Evolutionary conservation across 78 protist species (phyloP).

Genomic region (Dictyostelium intermedium): DNA sequence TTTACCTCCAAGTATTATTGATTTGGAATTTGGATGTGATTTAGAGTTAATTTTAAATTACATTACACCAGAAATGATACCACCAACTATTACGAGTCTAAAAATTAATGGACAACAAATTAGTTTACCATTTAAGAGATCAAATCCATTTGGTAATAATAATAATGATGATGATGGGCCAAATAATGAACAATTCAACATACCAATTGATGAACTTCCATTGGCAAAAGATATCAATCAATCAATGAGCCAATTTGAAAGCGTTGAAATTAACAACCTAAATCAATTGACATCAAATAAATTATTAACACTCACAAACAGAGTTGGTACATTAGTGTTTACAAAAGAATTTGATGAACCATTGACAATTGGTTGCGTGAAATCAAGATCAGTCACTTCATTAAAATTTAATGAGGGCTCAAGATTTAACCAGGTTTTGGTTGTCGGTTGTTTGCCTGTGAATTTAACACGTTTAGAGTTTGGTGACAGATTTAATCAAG

Average conservation of each 20-base stretch:
- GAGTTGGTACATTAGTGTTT: not conserved
- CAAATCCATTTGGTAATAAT: not conserved
- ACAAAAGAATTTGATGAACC: not conserved
- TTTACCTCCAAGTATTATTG: not conserved
- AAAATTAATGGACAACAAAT: not conserved
- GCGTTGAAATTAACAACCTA: not conserved
- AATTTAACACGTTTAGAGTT: not conserved
- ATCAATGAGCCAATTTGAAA: not conserved
- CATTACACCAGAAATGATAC: not conserved
- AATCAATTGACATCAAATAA: not conserved
- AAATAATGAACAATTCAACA: not conserved
- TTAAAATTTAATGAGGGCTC: not conserved
- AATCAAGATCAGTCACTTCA: not conserved
- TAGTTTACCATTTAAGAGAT: not conserved
- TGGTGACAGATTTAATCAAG: not conserved
- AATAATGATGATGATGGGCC: not conserved
- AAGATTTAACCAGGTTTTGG: not conserved
- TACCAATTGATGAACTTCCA: slow-evolving; percentile 1
- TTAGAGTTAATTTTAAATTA: not conserved
- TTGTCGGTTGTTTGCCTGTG: not conserved
- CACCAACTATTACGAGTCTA: not conserved
- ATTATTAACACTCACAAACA: not conserved
- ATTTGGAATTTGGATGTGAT: not conserved
- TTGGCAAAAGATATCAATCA: not conserved
- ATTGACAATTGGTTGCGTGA: slow-evolving; percentile 6